Conservation (phyloP, 176 grass and related monocot genomes). For the Stipa capillata region DNA sequence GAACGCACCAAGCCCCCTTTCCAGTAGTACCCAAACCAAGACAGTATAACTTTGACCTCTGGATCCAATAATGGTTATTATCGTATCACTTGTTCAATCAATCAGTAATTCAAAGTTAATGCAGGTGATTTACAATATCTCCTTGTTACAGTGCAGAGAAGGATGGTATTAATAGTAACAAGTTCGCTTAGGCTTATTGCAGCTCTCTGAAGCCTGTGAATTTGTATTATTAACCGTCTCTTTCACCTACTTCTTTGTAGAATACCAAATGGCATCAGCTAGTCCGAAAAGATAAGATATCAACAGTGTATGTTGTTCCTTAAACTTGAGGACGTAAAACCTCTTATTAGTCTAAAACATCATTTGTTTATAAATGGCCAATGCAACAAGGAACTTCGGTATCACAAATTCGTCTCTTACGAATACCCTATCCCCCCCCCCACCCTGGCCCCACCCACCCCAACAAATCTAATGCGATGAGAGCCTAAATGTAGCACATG, state of each 20-base stretch:
- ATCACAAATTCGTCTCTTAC: not conserved
- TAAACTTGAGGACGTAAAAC: not conserved
- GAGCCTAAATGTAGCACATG: not conserved
- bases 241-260: not conserved
- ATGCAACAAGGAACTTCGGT: not conserved
- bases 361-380: not conserved
- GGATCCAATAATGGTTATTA: not conserved
- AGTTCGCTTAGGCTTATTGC: not conserved
- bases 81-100: not conserved
- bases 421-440: not conserved
- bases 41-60: not conserved
- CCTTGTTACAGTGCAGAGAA: not conserved
- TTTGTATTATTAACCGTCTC: not conserved
- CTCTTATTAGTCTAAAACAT: not conserved
- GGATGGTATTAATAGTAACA: not conserved
- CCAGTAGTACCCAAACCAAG: constrained; percentile 1
- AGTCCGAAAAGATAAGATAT: not conserved
- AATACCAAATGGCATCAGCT: not conserved
- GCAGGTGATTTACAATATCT: not conserved
- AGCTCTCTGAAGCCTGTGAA: constrained; percentile 7
- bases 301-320: not conserved
- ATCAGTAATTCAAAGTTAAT: not conserved
- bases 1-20: not conserved
- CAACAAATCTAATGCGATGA: not conserved
- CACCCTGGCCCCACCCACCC: not conserved